Evolutionary conservation across 2,329 filamentous ascomycete genomes (phyloP).

Genomic region (Talaromyces sp.): DNA sequence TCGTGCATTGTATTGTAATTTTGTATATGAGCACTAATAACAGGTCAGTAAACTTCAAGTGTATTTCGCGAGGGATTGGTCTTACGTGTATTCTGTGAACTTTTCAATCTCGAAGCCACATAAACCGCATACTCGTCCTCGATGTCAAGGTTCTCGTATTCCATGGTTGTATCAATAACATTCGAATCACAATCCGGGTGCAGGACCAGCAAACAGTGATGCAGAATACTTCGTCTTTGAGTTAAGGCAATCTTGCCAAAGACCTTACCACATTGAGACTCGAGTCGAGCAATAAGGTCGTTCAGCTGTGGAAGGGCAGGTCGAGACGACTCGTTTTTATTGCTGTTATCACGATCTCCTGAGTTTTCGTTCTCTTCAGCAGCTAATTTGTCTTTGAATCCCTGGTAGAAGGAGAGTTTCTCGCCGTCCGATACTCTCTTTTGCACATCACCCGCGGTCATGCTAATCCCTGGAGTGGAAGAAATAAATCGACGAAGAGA

Average conservation of each 20-base stretch:
- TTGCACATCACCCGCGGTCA: constrained; percentile 22
- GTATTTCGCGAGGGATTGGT: neutral
- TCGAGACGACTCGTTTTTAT: constrained; percentile 47
- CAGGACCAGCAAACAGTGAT: constrained; percentile 55
- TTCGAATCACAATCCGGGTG: constrained; percentile 37
- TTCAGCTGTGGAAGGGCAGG: constrained; percentile 59
- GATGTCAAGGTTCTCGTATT: constrained; percentile 41
- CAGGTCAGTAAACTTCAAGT: constrained; percentile 15
- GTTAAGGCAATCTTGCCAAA: constrained; percentile 68
- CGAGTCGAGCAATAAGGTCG: constrained; percentile 60
- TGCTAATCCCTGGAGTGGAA: constrained; percentile 30
- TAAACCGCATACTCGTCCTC: constrained; percentile 31
- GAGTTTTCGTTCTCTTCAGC: constrained; percentile 36
- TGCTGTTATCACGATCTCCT: constrained; percentile 31
- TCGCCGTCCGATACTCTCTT: constrained; percentile 32
- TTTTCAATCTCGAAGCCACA: constrained; percentile 31
- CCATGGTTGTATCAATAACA: constrained; percentile 58
- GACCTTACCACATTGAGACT: constrained; percentile 56
- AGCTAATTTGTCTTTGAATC: constrained; percentile 51
- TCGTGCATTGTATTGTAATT: constrained; percentile 51
- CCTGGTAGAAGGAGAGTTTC: constrained; percentile 39
- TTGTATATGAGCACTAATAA: constrained; percentile 58
- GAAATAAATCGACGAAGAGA: constrained; percentile 59
- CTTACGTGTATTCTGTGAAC: constrained; percentile 34
- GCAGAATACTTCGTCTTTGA: constrained; percentile 64